Percentiles rank a stretch among this genome's conserved stretches.
These are phyloP conservation scores for Hysterangium stoloniferum DNA, from an alignment of 768 basidiomycete genomes.

Conservation along the genomic window DNA sequence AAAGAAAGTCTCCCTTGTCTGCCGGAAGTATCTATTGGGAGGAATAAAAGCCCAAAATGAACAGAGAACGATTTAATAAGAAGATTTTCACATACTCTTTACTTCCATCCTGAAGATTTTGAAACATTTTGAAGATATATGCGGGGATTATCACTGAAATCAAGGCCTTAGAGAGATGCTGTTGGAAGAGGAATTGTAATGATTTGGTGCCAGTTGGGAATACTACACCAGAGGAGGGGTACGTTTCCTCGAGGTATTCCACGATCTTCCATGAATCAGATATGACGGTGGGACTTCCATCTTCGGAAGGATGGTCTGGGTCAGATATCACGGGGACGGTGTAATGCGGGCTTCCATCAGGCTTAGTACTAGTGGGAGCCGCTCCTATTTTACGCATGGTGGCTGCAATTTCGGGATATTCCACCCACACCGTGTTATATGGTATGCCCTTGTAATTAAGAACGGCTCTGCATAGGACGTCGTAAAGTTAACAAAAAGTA, in stretches of 20 bases:
- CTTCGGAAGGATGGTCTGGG: slow-evolving; percentile 29
- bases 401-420: slow-evolving; percentile 59
- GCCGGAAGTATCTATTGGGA: too few species aligned
- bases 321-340: slow-evolving; percentile 66
- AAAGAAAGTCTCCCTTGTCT: slow-evolving; percentile 25
- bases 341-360: slow-evolving; percentile 28
- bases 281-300: slow-evolving; percentile 51
- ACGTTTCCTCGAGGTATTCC: slow-evolving; percentile 62
- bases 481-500: too few species aligned
- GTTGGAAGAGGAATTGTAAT: slow-evolving; percentile 60
- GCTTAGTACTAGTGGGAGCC: slow-evolving; percentile 22
- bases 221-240: slow-evolving; percentile 56
- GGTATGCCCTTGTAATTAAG: slow-evolving; percentile 68
- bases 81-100: too few species aligned
- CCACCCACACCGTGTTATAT: slow-evolving; percentile 64
- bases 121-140: slow-evolving; percentile 64
- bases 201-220: slow-evolving; percentile 67
- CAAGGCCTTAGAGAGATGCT: too few species aligned
- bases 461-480: slow-evolving; percentile 48
- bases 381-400: slow-evolving; percentile 35
- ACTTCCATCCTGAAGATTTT: slow-evolving; percentile 49
- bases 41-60: too few species aligned
- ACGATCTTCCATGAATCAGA: slow-evolving; percentile 59
- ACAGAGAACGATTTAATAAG: too few species aligned
- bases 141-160: slow-evolving; percentile 61